A percentile compares a stretch with the other conserved stretches of the same genome.
These are phyloP conservation scores for Fusarium sp. DNA, from an alignment of 2,329 filamentous ascomycete species.

Conservation along the genomic window DNA sequence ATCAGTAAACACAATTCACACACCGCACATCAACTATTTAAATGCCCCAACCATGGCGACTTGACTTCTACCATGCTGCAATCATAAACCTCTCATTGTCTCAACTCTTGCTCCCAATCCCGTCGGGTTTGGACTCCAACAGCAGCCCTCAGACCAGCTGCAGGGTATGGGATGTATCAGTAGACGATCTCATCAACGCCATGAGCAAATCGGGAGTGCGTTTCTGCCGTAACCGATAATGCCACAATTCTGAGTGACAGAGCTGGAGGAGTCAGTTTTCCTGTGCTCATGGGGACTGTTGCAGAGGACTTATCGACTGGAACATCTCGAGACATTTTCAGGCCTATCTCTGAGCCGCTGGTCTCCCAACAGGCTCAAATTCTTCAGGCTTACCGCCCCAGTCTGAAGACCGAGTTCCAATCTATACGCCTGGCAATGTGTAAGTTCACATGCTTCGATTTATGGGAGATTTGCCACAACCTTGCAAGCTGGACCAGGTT, in stretches of 20 bases:
- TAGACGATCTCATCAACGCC: slow-evolving; percentile 20
- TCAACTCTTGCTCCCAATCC: background rate
- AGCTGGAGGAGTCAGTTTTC: no score
- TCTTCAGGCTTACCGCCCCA: slow-evolving; percentile 27
- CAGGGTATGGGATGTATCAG: slow-evolving; percentile 35
- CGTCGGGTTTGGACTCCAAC: slow-evolving; percentile 7
- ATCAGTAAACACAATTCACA: no score
- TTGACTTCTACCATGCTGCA: background rate
- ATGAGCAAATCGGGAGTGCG: background rate
- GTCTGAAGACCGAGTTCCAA: slow-evolving; percentile 34
- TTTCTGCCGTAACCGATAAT: slow-evolving; percentile 36
- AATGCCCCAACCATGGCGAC: background rate
- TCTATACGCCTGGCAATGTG: slow-evolving; percentile 43
- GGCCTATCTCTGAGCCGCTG: slow-evolving; percentile 14
- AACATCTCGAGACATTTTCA: slow-evolving; percentile 33
- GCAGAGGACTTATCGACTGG: slow-evolving; percentile 35
- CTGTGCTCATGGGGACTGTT: slow-evolving; percentile 40
- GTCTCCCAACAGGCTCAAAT: slow-evolving; percentile 23
- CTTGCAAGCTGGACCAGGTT: slow-evolving; percentile 38
- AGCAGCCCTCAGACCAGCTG: slow-evolving; percentile 20
- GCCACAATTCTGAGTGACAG: slow-evolving; percentile 21
- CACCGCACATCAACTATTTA: background rate
- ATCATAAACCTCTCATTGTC: slow-evolving; percentile 14
- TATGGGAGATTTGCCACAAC: slow-evolving; percentile 39
- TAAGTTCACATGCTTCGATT: slow-evolving; percentile 29